phyloP scores from a whole-genome alignment of 306 rosid species.

The Quercus engelmannii region DNA sequence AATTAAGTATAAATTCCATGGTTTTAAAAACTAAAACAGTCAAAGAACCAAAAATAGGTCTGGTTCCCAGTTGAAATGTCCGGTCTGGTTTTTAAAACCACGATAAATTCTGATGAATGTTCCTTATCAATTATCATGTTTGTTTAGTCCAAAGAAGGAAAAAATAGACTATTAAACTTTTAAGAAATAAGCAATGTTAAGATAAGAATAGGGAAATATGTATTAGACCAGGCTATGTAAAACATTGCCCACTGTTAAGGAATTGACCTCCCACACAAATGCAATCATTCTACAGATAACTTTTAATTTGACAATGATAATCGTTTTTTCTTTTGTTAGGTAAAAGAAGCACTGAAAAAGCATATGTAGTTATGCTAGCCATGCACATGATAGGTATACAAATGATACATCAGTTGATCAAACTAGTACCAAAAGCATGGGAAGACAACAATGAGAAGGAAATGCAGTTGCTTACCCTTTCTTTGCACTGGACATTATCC shows the following conservation, averaged over 20 bases:
- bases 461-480: slow-evolving; percentile 59
- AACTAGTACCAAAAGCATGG: neutral
- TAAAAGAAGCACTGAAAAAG: neutral
- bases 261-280: neutral
- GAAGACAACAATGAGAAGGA: neutral
- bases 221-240: no score
- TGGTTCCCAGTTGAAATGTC: no score
- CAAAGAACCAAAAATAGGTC: no score
- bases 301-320: neutral
- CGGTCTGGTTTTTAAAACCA: no score
- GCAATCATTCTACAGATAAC: neutral
- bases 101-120: neutral
- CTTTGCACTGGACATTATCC: slow-evolving; percentile 86
- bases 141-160: neutral
- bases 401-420: neutral
- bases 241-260: no score
- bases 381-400: neutral
- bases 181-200: neutral
- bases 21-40: no score
- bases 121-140: neutral
- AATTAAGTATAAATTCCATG: no score
- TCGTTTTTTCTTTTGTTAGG: neutral
- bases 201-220: neutral
- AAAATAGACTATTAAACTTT: neutral
- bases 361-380: neutral